These are phyloP conservation scores for Clarireedia paspali DNA, from an alignment of 2,329 filamentous ascomycete genomes.

Conservation along the genomic window DNA sequence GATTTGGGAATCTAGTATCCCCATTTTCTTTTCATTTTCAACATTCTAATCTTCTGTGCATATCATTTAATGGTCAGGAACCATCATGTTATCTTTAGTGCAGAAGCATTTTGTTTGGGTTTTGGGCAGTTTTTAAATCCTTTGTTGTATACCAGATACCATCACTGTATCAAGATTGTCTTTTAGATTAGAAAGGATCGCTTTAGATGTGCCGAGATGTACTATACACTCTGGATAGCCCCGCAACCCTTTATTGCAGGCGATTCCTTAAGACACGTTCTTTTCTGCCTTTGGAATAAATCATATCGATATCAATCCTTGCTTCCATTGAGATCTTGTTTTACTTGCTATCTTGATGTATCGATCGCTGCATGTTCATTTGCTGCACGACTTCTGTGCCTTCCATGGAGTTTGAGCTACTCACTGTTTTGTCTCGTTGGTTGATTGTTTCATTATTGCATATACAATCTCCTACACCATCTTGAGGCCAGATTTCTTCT, in stretches of 20 bases:
- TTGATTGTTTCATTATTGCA: no score
- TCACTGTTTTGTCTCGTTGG: no score
- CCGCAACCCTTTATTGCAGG: no score
- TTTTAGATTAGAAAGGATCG: not conserved
- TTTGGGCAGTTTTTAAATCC: not conserved
- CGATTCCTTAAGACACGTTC: no score
- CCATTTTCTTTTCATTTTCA: not conserved
- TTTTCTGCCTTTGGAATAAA: not conserved
- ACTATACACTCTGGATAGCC: not conserved
- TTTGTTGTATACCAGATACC: conserved; percentile 5
- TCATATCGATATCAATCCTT: not conserved
- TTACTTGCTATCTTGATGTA: not conserved
- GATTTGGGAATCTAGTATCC: not conserved
- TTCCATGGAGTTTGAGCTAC: no score
- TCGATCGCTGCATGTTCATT: not conserved
- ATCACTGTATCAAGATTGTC: conserved; percentile 3
- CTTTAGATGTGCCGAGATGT: not conserved
- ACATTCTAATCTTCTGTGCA: not conserved
- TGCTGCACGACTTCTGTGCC: no score
- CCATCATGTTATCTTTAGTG: conserved; percentile 4
- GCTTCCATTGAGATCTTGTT: not conserved
- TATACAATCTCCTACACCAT: conserved; percentile 12
- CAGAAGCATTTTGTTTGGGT: not conserved
- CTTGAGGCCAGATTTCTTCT: conserved; percentile 17
- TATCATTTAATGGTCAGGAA: conserved; percentile 8